Evolutionary conservation across 495 filamentous ascomycete species (phyloP).

Genomic region (Hapsidospora chrysogenum): DNA sequence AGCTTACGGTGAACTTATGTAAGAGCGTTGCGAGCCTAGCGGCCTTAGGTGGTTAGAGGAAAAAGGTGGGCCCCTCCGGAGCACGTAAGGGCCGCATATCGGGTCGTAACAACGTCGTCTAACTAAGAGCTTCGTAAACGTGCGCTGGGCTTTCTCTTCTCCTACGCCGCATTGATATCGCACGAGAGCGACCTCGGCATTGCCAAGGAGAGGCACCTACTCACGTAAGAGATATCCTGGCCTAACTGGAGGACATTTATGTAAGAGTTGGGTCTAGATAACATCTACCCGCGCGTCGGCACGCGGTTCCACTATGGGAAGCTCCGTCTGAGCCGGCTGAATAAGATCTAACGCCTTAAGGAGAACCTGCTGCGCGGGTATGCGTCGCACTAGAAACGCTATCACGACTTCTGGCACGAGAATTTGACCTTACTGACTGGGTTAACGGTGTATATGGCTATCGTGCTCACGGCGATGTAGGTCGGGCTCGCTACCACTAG

Average conservation of each 20-base stretch:
- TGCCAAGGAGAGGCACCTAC: constrained; percentile 13
- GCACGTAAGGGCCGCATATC: no score
- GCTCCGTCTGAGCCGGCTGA: constrained; percentile 23
- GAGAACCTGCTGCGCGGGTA: not conserved
- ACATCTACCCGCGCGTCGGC: constrained; percentile 14
- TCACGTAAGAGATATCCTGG: constrained; percentile 13
- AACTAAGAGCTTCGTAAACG: no score
- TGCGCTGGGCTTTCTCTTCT: constrained; percentile 20
- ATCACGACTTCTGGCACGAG: constrained; percentile 20
- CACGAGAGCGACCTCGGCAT: constrained; percentile 21
- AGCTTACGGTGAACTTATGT: no score
- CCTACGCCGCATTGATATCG: constrained; percentile 18
- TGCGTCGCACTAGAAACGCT: constrained; percentile 13
- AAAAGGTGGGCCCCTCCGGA: no score
- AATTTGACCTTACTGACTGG: constrained; percentile 29
- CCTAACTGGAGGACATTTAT: constrained; percentile 5
- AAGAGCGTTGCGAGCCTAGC: no score
- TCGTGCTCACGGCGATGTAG: constrained; percentile 42
- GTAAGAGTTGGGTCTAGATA: constrained; percentile 4
- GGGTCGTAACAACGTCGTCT: no score
- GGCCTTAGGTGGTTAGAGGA: no score
- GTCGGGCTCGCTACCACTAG: constrained; percentile 35
- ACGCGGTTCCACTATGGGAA: constrained; percentile 28
- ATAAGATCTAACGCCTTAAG: constrained; percentile 13
- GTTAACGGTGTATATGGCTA: constrained; percentile 30